A percentile compares a stretch with the other conserved stretches of the same genome.
phyloP scores from a whole-genome alignment of 192 early-diverging fungal genomes.

The Coemansia furcata region DNA sequence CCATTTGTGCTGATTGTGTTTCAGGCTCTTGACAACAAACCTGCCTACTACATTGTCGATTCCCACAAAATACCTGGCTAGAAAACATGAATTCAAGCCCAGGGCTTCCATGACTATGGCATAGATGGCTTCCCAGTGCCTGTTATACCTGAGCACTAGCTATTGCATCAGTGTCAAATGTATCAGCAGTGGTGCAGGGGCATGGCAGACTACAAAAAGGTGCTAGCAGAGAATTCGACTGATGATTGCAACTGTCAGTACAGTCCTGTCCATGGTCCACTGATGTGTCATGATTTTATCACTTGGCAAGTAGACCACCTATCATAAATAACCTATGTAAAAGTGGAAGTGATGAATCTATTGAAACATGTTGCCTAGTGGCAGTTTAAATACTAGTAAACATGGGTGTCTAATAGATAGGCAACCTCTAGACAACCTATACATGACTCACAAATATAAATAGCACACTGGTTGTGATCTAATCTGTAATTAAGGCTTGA shows the following conservation, averaged over 20 bases:
- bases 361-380: too few species aligned
- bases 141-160: constrained; percentile 17
- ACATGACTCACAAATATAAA: too few species aligned
- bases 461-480: too few species aligned
- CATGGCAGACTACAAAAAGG: neutral
- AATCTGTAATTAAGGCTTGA: too few species aligned
- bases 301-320: too few species aligned
- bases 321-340: too few species aligned
- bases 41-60: neutral
- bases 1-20: constrained; percentile 19
- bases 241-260: neutral
- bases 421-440: too few species aligned
- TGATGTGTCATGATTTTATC: constrained; percentile 23
- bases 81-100: neutral
- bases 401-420: too few species aligned
- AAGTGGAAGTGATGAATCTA: too few species aligned
- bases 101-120: constrained; percentile 11
- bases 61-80: neutral
- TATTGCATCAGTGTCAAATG: constrained; percentile 5
- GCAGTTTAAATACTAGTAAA: too few species aligned
- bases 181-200: constrained; percentile 4
- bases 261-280: neutral
- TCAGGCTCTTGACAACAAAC: neutral
- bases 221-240: neutral
- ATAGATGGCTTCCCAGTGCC: constrained; percentile 23